Evolutionary conservation across 2,329 filamentous ascomycete species (phyloP).

Genomic region (Lomentospora prolificans): DNA sequence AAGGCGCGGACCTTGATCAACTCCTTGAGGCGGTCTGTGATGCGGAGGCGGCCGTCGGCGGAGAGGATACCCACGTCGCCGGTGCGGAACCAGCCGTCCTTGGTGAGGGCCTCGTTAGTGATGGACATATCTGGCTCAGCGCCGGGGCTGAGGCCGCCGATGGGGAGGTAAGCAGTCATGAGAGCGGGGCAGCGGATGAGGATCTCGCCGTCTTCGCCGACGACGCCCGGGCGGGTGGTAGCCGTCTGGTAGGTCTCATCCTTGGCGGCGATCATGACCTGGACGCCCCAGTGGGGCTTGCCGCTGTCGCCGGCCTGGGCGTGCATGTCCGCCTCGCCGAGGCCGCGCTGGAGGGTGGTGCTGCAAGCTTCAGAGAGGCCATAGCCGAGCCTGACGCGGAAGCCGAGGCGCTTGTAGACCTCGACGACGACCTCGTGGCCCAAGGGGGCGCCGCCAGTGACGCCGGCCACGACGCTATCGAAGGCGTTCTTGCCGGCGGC

Average conservation of each 20-base stretch:
- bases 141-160: conserved; percentile 27
- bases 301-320: conserved; percentile 50
- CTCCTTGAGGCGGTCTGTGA: conserved; percentile 65
- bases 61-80: conserved; percentile 58
- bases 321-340: conserved; percentile 33
- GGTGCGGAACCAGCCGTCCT: conserved; percentile 60
- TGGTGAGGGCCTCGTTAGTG: conserved; percentile 26
- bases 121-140: conserved; percentile 25
- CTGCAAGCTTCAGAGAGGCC: conserved; percentile 68
- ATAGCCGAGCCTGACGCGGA: conserved; percentile 50
- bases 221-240: conserved; percentile 28
- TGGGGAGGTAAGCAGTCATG: conserved; percentile 60
- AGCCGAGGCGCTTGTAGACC: conserved; percentile 50
- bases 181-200: conserved; percentile 54
- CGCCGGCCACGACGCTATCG: conserved; percentile 40
- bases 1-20: conserved; percentile 52
- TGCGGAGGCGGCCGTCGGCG: conserved; percentile 45
- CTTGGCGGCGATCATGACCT: conserved; percentile 51
- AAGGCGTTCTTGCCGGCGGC: conserved; percentile 40
- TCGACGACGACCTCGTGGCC: conserved; percentile 44
- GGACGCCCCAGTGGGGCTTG: conserved; percentile 55
- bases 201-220: conserved; percentile 50
- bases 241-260: conserved; percentile 22
- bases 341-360: conserved; percentile 49
- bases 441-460: conserved; percentile 56